phyloP scores from a whole-genome alignment of 2,329 filamentous ascomycete species.

The Fusarium siculi region DNA sequence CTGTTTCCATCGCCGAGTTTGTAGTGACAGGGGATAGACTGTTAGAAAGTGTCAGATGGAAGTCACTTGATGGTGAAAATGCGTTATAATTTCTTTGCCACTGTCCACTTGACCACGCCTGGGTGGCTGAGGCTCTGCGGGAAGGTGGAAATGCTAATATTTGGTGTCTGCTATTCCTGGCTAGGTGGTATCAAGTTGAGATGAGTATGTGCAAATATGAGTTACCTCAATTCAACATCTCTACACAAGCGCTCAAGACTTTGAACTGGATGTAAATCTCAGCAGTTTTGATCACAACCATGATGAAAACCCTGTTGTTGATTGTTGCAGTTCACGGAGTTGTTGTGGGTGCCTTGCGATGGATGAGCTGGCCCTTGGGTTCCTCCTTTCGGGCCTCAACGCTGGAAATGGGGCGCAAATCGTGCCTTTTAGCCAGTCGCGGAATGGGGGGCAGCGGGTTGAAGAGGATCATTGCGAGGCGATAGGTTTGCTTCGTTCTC shows the following conservation, averaged over 20 bases:
- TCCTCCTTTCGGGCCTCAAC: constrained; percentile 35
- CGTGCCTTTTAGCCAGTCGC: constrained; percentile 28
- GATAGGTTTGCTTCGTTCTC: constrained; percentile 23
- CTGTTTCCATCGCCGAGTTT: not conserved
- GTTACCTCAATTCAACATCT: not conserved
- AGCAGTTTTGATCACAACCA: not conserved
- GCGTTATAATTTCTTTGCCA: constrained; percentile 9
- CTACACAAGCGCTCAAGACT: not conserved
- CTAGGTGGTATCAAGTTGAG: constrained; percentile 34
- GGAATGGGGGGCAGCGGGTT: constrained; percentile 34
- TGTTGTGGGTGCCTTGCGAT: constrained; percentile 21
- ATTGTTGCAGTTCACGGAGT: not conserved
- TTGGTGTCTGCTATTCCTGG: constrained; percentile 7
- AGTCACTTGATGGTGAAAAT: not conserved
- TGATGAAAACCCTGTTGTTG: not conserved
- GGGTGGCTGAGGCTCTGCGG: constrained; percentile 39
- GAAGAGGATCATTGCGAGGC: constrained; percentile 28
- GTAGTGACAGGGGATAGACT: not conserved
- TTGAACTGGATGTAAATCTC: not conserved
- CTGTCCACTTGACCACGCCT: constrained; percentile 33
- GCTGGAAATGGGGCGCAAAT: constrained; percentile 32
- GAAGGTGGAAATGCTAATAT: constrained; percentile 21
- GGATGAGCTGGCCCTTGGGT: constrained; percentile 31
- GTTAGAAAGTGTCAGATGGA: not conserved
- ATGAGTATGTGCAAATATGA: constrained; percentile 25